Base-by-base conservation (phyloP, 371 early-diverging fungal genomes). In the Apophysomyces ossiformis region DNA sequence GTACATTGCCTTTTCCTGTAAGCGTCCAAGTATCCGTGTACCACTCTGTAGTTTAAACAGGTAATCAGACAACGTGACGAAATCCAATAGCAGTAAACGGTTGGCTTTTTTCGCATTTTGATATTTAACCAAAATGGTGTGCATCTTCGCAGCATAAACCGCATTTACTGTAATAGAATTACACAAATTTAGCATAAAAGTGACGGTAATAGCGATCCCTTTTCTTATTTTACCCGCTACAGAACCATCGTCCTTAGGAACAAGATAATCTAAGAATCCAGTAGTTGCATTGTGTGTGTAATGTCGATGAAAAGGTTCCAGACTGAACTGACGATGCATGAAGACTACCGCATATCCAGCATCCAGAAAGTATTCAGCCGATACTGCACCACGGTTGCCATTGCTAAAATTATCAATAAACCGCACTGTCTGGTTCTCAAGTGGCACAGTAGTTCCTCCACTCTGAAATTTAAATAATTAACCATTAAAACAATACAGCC, bases 361-460 rank as follows among this genome's bases (percentile, higher is more conserved):
- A 50, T 93, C 92, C 44, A 99, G 69, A 72, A 99, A 97, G 72
- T 90, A 90, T 78, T 99, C 99, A 35, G 99, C 95, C 16, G 97
- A 97, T 4, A 90, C 88, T 4, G 98, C 95, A 39, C 99, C 99
- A 35, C 99, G 92, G 3, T 93, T 97, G 35, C 99, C 99, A 13
- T 93, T 95, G 63, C 93, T 93, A 74, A 99, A 98, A 84, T 99
- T 99, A 79, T 99, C 99, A 64, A 99, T 89, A 76, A 97, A 99
- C n/a, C 99, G 92, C 37, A 99, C 99, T 6, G 97, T 99, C 68
- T 98, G 90, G 65, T 91, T 89, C 73, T 99, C 99, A 15, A 99
- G 81, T 16, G 98, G 99, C 15, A 98, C 98, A 0, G 95, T 96
- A 1, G 99, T 99, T 47, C 99, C 99, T 50, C 99, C 99, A 66